These are phyloP conservation scores for Penicillium griseofulvum DNA, from an alignment of 2,329 filamentous ascomycete genomes.

Conservation along the genomic window DNA sequence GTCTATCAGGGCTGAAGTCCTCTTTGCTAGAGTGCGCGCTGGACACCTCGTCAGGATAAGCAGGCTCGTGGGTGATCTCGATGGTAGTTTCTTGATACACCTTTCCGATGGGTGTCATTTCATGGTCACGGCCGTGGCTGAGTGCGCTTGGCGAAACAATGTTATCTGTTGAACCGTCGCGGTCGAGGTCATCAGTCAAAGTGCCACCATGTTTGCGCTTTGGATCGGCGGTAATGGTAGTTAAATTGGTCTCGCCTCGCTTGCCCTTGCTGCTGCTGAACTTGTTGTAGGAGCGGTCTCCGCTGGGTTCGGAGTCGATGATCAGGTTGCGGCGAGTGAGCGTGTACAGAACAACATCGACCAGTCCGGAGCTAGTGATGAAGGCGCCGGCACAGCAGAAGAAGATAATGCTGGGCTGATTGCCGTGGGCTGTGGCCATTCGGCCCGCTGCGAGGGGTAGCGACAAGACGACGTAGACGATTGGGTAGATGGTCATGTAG, in stretches of 20 bases:
- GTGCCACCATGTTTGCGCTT: slow-evolving; percentile 13
- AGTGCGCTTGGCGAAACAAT: slow-evolving; percentile 35
- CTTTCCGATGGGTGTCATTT: slow-evolving; percentile 36
- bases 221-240: slow-evolving; percentile 31
- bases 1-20: slow-evolving; percentile 15
- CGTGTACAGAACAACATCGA: slow-evolving; percentile 59
- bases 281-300: slow-evolving; percentile 35
- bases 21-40: slow-evolving; percentile 32
- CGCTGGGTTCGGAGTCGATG: slow-evolving; percentile 48
- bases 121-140: slow-evolving; percentile 14
- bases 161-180: slow-evolving; percentile 48
- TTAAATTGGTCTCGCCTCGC: slow-evolving; percentile 32
- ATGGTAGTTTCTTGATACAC: slow-evolving; percentile 48
- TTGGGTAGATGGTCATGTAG: slow-evolving; percentile 49
- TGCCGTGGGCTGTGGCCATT: slow-evolving; percentile 41
- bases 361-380: slow-evolving; percentile 58
- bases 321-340: slow-evolving; percentile 57
- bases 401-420: slow-evolving; percentile 39
- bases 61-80: slow-evolving; percentile 41
- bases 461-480: slow-evolving; percentile 60
- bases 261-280: slow-evolving; percentile 27
- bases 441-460: slow-evolving; percentile 58
- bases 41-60: slow-evolving; percentile 24
- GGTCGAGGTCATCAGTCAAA: slow-evolving; percentile 31
- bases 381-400: slow-evolving; percentile 55